Conservation (phyloP, 2,329 filamentous ascomycete species). For the Aspergillus pseudoviridinutans region DNA sequence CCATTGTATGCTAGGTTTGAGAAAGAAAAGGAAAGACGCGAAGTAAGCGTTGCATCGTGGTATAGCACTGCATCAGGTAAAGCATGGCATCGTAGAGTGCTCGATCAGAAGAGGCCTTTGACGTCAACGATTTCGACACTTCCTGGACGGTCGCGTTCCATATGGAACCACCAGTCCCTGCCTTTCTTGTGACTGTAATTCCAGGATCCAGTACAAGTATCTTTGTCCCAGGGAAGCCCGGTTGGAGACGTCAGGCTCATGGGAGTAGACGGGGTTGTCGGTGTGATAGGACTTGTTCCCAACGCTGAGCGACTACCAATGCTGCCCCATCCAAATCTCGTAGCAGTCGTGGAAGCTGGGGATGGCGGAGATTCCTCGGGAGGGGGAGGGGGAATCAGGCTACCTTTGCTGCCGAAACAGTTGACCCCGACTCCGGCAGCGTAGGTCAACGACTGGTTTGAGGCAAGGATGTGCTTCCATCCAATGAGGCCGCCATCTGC, state of each 20-base stretch:
- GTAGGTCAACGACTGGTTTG: conserved; percentile 38
- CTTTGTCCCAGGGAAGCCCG: conserved; percentile 37
- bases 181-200: conserved; percentile 38
- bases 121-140: conserved; percentile 29
- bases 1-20: neutral
- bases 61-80: neutral
- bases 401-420: conserved; percentile 27
- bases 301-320: conserved; percentile 30
- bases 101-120: conserved; percentile 32
- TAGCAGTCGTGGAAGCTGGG: conserved; percentile 28
- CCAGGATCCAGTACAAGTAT: conserved; percentile 44
- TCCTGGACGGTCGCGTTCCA: conserved; percentile 39
- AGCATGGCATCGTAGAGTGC: neutral
- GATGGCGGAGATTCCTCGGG: conserved; percentile 26
- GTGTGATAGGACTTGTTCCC: conserved; percentile 27
- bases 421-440: conserved; percentile 31
- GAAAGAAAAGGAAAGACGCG: neutral
- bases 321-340: conserved; percentile 34
- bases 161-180: conserved; percentile 44
- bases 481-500: conserved; percentile 42
- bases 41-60: neutral
- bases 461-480: conserved; percentile 42
- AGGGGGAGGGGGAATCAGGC: conserved; percentile 14
- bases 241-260: conserved; percentile 25
- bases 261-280: conserved; percentile 29